Conservation (phyloP, 2,329 filamentous ascomycete species). For the Diaporthe citriasiana region DNA sequence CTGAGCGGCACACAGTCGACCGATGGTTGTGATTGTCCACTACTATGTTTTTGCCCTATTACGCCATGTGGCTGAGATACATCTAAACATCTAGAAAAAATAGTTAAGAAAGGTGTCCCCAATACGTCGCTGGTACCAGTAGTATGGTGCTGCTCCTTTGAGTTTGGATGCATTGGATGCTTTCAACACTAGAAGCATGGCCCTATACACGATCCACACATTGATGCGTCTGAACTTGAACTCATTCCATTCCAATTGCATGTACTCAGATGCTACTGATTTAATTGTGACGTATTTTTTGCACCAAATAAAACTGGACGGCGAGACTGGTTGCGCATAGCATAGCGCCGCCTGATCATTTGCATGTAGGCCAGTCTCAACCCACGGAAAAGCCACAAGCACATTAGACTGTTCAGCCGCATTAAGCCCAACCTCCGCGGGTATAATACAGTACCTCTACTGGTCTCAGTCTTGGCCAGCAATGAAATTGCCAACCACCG, state of each 20-base stretch:
- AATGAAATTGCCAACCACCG: not conserved
- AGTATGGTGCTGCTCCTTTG: not conserved
- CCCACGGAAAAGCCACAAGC: not conserved
- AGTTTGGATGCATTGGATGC: no score
- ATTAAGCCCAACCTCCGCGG: not conserved
- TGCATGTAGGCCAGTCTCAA: not conserved
- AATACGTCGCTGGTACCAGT: no score
- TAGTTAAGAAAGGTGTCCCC: no score
- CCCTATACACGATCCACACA: not conserved
- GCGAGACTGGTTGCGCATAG: not conserved
- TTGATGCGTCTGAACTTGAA: no score
- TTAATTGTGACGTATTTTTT: no score
- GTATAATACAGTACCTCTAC: not conserved
- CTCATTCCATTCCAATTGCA: not conserved
- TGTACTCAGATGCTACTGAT: not conserved
- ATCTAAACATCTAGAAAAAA: not conserved
- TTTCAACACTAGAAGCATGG: not conserved
- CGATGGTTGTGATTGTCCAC: not conserved
- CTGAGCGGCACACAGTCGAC: constrained; percentile 16
- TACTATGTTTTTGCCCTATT: not conserved
- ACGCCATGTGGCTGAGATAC: not conserved
- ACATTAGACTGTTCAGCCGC: not conserved
- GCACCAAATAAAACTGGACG: not conserved
- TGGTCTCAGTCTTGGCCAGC: not conserved
- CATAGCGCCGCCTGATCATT: no score